Base-by-base conservation (phyloP, 352 stramenopile genomes). In the Phytophthora sp. region DNA sequence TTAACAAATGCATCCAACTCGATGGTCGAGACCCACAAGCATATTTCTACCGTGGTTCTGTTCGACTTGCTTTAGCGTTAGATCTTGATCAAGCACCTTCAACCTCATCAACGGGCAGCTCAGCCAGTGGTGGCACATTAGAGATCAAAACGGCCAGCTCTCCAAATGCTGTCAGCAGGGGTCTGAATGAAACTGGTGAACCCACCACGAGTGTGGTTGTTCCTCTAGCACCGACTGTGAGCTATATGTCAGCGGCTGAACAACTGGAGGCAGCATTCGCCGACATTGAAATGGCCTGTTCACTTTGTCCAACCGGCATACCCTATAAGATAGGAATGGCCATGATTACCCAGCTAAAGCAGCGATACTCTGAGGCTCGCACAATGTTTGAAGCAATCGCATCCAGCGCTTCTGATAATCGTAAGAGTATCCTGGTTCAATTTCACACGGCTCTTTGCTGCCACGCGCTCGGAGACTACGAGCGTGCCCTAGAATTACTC, bases 231-330 rank as follows among this genome's bases (percentile, higher is more conserved):
- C 52, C 59, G 10, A 26, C 15, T 39, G 42, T 66, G 34, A 71
- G 66, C 28, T 64, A 62, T 27, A 58, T 76, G 48, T 62, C 55
- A 26, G 42, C 60, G 17, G 58, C 61, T 8, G 61, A 94, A 24
- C 82, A 94, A 39, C 74, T 92, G 2, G 78, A 91, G 23, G 83
- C 85, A 10, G 76, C 83, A 20, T 89, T 90, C 37, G 79, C 72
- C 4, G 85, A 94, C 49, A 86, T 92, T 20, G 83, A 92, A 51
- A 89, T 91, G 78, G 85, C 85, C n/a, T 90, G 77, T 60, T 82
- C 66, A 8, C 54, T 91, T 10, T 70, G 66, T 4, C 74, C 82
- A 3, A 79, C 24, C 10, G 57, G 58, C 1, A 57, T 66, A 26
- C 69, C 78, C 24, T 92, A 89, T 20, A 70, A 91, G 35, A 74